Evolutionary conservation across 805 yeast species (phyloP).

Genomic region (Schizosaccharomyces japonicus): DNA sequence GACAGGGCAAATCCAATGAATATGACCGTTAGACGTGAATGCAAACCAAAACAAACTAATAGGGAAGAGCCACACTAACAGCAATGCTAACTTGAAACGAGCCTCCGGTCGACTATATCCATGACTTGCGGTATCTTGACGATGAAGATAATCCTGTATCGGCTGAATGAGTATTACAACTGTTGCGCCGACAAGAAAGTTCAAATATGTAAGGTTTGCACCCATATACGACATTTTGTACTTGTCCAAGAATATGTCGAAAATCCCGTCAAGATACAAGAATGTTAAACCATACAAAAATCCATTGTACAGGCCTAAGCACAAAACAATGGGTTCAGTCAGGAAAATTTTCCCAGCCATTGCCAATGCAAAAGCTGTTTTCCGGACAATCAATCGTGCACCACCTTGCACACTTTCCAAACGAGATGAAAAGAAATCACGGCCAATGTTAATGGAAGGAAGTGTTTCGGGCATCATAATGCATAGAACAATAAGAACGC

Average conservation of each 20-base stretch:
- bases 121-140: not conserved
- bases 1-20: not conserved
- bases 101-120: constrained; percentile 2
- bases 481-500: constrained; percentile 19
- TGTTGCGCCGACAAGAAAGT: constrained; percentile 43
- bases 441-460: not conserved
- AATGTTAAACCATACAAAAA: constrained; percentile 24
- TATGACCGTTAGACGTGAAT: not conserved
- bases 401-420: not conserved
- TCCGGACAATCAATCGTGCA: not conserved
- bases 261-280: constrained; percentile 48
- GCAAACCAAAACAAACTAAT: constrained; percentile 3
- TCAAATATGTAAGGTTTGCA: constrained; percentile 53
- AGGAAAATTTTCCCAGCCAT: constrained; percentile 16
- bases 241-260: constrained; percentile 36
- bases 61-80: constrained; percentile 2
- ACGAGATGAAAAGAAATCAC: not conserved
- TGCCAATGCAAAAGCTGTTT: constrained; percentile 5
- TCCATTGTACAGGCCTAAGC: constrained; percentile 18
- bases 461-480: not conserved
- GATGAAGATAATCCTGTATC: not conserved
- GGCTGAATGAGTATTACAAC: constrained; percentile 29
- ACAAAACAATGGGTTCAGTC: constrained; percentile 18
- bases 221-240: constrained; percentile 39
- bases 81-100: not conserved